A percentile compares a stretch with the other conserved stretches of the same genome.
Evolutionary conservation across 768 basidiomycete species (phyloP).

Genomic region (Candolleomyces aberdarensis): DNA sequence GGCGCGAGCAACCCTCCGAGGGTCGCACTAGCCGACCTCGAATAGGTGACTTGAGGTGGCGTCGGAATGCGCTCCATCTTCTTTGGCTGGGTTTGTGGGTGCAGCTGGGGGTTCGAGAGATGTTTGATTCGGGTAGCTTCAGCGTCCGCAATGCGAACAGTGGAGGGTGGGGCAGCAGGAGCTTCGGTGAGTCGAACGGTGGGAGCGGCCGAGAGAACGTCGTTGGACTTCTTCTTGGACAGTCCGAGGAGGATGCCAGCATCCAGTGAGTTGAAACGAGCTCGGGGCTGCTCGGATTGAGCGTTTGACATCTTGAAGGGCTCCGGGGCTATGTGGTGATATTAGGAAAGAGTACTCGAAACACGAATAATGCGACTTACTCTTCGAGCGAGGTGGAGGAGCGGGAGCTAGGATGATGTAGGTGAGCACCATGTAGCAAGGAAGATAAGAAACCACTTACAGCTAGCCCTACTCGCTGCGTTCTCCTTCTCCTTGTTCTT

Average conservation of each 20-base stretch:
- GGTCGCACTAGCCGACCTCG: slow-evolving; percentile 34
- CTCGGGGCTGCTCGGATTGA: slow-evolving; percentile 14
- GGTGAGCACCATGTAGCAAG: neutral
- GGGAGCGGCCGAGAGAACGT: neutral
- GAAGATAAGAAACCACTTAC: slow-evolving; percentile 27
- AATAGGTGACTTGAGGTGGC: slow-evolving; percentile 7
- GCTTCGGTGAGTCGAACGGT: neutral
- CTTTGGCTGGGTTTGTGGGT: neutral
- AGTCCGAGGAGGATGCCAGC: slow-evolving; percentile 32
- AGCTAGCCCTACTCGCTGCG: slow-evolving; percentile 36
- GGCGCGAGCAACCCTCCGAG: slow-evolving; percentile 36
- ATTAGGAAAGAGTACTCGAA: neutral
- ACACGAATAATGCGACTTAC: slow-evolving; percentile 20
- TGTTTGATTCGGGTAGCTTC: too few relatives aligned
- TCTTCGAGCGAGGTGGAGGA: slow-evolving; percentile 36
- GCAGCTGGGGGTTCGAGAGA: neutral
- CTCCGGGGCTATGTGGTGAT: slow-evolving; percentile 39
- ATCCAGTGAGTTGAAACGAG: slow-evolving; percentile 65
- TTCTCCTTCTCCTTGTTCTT: slow-evolving; percentile 39
- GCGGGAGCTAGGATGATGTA: slow-evolving; percentile 31
- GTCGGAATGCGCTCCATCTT: slow-evolving; percentile 2
- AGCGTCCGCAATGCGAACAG: too few relatives aligned
- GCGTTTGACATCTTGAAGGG: slow-evolving; percentile 22
- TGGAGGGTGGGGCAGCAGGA: neutral
- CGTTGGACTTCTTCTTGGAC: slow-evolving; percentile 27